Percentiles rank a stretch among this genome's conserved stretches.
These are phyloP conservation scores for Chlamydomonas asymmetrica DNA, from an alignment of 139 green algal species.

Conservation along the genomic window DNA sequence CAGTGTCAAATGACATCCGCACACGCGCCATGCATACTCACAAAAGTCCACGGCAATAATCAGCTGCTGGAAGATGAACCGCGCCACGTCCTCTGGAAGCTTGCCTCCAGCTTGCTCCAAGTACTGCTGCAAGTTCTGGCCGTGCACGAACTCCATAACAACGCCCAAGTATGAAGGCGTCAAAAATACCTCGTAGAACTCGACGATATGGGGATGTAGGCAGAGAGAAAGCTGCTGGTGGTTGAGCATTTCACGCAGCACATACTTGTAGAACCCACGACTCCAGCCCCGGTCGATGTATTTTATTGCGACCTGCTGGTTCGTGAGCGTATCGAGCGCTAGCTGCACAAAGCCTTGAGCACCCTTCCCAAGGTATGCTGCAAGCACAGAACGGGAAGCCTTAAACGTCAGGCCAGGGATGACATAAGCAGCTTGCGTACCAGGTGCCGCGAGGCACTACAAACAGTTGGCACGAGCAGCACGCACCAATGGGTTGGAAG, in stretches of 20 bases:
- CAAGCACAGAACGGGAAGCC: too few relatives aligned
- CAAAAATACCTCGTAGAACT: conserved; percentile 88
- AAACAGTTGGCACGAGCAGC: too few relatives aligned
- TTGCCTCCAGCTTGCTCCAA: conserved; percentile 30
- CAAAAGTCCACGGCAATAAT: conserved; percentile 69
- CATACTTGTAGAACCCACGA: conserved; percentile 30
- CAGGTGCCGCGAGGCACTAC: too few relatives aligned
- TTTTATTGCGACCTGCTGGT: neutral
- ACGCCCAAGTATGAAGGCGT: conserved; percentile 69
- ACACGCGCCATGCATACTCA: too few relatives aligned
- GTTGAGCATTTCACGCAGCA: conserved; percentile 34
- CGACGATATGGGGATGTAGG: conserved; percentile 88
- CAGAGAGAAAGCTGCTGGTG: conserved; percentile 37
- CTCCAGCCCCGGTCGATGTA: conserved; percentile 26
- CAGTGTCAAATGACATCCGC: too few relatives aligned
- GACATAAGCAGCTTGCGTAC: too few relatives aligned
- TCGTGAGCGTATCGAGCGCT: neutral
- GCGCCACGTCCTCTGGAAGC: conserved; percentile 60
- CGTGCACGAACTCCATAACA: conserved; percentile 82
- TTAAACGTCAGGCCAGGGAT: too few relatives aligned
- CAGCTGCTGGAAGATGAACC: conserved; percentile 77
- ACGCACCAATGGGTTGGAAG: too few relatives aligned
- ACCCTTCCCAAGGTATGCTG: conserved; percentile 29
- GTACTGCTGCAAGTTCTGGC: conserved; percentile 76
- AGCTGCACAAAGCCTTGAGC: conserved; percentile 25